phyloP scores from a whole-genome alignment of 1,284 basidiomycete species.

The Rhodotorula sp. region DNA sequence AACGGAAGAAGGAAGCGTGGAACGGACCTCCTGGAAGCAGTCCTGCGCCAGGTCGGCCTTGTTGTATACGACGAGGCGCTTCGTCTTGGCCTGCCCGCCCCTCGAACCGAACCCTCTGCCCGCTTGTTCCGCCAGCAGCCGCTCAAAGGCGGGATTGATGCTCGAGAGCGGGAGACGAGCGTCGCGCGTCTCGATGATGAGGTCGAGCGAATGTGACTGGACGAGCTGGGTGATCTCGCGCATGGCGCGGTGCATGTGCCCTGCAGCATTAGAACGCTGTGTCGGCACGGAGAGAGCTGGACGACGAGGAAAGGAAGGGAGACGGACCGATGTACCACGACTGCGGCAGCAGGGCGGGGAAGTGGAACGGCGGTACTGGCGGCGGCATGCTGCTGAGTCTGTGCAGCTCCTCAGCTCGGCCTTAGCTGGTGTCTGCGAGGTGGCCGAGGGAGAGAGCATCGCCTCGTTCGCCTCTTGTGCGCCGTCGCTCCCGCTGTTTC shows the following conservation, averaged over 20 bases:
- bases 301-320: background rate
- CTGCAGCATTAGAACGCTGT: conserved; percentile 57
- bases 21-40: conserved; percentile 75
- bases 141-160: conserved; percentile 86
- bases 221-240: conserved; percentile 74
- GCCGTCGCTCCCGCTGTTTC: background rate
- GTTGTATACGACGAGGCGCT: conserved; percentile 87
- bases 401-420: background rate
- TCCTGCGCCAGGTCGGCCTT: conserved; percentile 88
- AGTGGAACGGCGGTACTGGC: conserved; percentile 34
- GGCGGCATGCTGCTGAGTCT: background rate
- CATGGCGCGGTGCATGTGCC: conserved; percentile 91
- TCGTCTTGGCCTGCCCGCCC: conserved; percentile 27
- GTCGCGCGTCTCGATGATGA: conserved; percentile 93
- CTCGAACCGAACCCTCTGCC: background rate
- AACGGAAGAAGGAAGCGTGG: background rate
- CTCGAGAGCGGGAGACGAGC: conserved; percentile 88
- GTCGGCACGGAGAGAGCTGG: no score
- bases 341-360: conserved; percentile 33
- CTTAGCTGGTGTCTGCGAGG: no score
- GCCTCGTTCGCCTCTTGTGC: background rate
- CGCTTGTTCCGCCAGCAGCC: conserved; percentile 49
- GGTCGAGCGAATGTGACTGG: conserved; percentile 66
- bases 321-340: conserved; percentile 41
- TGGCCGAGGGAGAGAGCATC: background rate